Percentiles rank a stretch among this genome's conserved stretches.
Conservation (phyloP, 2,329 filamentous ascomycete genomes). For the Coleophoma eucalyptorum region DNA sequence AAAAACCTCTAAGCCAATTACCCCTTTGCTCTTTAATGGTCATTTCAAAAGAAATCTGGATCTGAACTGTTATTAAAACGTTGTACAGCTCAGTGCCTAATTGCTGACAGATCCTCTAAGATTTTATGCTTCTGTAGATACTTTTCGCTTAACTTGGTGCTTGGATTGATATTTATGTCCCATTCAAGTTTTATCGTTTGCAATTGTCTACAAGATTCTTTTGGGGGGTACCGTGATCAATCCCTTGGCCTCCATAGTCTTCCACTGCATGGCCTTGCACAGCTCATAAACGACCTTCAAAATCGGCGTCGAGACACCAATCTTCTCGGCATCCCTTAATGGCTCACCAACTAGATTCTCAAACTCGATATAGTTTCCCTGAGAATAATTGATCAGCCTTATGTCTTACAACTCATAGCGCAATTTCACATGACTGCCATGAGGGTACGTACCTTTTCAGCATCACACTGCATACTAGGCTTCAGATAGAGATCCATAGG, state of each 20-base stretch:
- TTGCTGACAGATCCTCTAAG: too few relatives aligned
- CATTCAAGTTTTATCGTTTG: not conserved
- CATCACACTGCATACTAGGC: slow-evolving; percentile 44
- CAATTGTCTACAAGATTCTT: slow-evolving; percentile 1
- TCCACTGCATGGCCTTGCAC: slow-evolving; percentile 43
- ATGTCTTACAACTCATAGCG: not conserved
- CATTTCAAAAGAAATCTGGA: too few relatives aligned
- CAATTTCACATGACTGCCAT: not conserved
- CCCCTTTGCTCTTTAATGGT: too few relatives aligned
- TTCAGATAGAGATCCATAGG: slow-evolving; percentile 38
- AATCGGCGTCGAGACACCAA: slow-evolving; percentile 45
- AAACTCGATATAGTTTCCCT: slow-evolving; percentile 50
- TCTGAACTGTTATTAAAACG: too few relatives aligned
- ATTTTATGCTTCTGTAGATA: too few relatives aligned
- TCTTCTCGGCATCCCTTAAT: slow-evolving; percentile 41
- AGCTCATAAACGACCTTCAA: slow-evolving; percentile 48
- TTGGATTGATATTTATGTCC: too few relatives aligned
- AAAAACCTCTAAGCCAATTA: too few relatives aligned
- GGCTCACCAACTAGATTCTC: slow-evolving; percentile 52
- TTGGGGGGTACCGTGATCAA: slow-evolving; percentile 20
- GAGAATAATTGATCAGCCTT: not conserved
- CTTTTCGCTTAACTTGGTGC: too few relatives aligned
- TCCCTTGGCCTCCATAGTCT: slow-evolving; percentile 33
- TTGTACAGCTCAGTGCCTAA: too few relatives aligned
- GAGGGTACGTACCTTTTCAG: slow-evolving; percentile 38